phyloP scores from a whole-genome alignment of 352 stramenopile genomes.

The Pythium sp. region DNA sequence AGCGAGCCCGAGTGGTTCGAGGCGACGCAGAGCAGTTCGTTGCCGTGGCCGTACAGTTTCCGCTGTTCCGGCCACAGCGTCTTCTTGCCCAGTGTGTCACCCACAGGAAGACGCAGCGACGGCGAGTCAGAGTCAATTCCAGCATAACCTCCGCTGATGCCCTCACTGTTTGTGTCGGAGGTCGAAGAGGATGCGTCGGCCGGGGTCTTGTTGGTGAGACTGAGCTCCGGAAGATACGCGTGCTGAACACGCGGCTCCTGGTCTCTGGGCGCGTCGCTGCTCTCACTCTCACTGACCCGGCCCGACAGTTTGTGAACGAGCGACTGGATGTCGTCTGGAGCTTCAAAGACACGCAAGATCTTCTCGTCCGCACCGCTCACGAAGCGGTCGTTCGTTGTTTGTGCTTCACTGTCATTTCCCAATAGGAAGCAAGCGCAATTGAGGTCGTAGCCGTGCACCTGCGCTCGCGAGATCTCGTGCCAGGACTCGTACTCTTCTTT shows the following conservation, averaged over 20 bases:
- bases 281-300: background rate
- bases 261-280: background rate
- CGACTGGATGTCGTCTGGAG: constrained; percentile 43
- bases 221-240: constrained; percentile 73
- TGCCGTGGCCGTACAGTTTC: constrained; percentile 80
- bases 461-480: constrained; percentile 70
- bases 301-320: constrained; percentile 28
- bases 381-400: constrained; percentile 37
- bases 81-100: constrained; percentile 55
- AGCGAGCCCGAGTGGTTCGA: constrained; percentile 50
- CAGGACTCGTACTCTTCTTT: constrained; percentile 19
- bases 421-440: constrained; percentile 66
- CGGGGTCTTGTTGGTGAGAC: constrained; percentile 67
- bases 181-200: constrained; percentile 6
- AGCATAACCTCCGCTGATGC: constrained; percentile 23
- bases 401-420: background rate
- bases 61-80: constrained; percentile 74
- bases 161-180: background rate
- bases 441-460: constrained; percentile 82
- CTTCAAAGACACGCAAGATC: constrained; percentile 75
- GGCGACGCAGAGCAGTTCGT: constrained; percentile 69
- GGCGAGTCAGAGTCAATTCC: constrained; percentile 12
- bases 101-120: constrained; percentile 42
- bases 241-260: constrained; percentile 30
- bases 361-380: constrained; percentile 83